phyloP scores from a whole-genome alignment of 768 basidiomycete species.

The Collybiopsis confluens region DNA sequence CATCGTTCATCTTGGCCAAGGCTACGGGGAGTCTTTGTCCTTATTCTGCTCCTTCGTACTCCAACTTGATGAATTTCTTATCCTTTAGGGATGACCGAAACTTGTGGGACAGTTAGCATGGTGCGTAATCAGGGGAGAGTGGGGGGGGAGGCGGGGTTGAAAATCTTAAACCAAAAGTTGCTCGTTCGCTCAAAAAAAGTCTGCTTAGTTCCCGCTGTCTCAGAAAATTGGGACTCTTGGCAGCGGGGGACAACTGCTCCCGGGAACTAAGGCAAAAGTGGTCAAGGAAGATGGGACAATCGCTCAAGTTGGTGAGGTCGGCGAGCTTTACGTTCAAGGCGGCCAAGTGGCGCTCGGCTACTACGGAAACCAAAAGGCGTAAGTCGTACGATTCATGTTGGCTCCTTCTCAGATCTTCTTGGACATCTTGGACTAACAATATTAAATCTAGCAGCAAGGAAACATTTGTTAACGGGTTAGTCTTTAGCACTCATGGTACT shows the following conservation, averaged over 20 bases:
- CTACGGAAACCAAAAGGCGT: conserved; percentile 37
- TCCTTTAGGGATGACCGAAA: conserved; percentile 39
- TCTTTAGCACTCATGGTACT: neutral
- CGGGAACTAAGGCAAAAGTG: conserved; percentile 38
- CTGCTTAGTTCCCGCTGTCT: conserved; percentile 21
- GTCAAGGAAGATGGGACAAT: conserved; percentile 35
- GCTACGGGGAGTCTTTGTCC: conserved; percentile 22
- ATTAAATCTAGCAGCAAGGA: conserved; percentile 10
- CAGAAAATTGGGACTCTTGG: conserved; percentile 31
- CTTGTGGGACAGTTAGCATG: conserved; percentile 31
- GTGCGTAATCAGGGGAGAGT: conserved; percentile 16
- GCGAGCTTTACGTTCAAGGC: conserved; percentile 36
- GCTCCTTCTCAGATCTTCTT: neutral
- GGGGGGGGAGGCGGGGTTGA: too few species aligned
- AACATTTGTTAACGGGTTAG: conserved; percentile 39
- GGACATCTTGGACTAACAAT: neutral
- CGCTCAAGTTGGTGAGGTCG: conserved; percentile 35
- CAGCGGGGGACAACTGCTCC: conserved; percentile 36
- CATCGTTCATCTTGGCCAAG: conserved; percentile 25
- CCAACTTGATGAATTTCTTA: neutral
- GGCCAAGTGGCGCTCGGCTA: conserved; percentile 37
- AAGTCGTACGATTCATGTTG: too few species aligned
- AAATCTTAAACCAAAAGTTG: too few species aligned
- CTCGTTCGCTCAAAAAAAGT: too few species aligned
- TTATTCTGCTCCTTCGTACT: neutral